Base-by-base conservation (phyloP, 1,139 yeast genomes). In the Trichomonascaceae sp. region DNA sequence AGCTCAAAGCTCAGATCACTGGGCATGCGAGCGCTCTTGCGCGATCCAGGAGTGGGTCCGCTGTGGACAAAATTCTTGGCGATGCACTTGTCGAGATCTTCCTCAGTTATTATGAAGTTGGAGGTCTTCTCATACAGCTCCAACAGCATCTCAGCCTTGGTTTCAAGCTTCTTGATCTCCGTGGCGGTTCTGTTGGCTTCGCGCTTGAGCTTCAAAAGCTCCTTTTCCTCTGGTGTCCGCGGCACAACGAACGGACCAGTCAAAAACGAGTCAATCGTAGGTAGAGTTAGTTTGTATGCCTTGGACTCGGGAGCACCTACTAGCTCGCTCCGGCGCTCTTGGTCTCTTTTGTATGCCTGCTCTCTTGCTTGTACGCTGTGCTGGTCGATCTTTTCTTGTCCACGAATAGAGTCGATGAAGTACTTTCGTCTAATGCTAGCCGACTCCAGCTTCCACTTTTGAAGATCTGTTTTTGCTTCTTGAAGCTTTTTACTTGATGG, bases 371-470 rank as follows among this genome's bases (percentile, higher is more conserved):
- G 37, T 35, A 48, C 37, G 17, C 36, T 56, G 31, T 55, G 54
- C 37, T 63, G 52, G 35, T 76, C 61, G 51, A 70, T 65, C 37
- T 58, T 50, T 35, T 72, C 76, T 52, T 81, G 93, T 13, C 65
- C 62, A 36, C 67, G 54, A 47, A 81, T 74, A 5, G 93, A 71
- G 43, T 76, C 78, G 40, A 65, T 65, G 47, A 79, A 69, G 59
- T 75, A 84, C 38, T 69, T 62, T 50, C 93, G 71, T 56, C 95
- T 77, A 48, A 82, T 64, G 37, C 73, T 74, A 16, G 84, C 75
- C 46, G 72, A 71, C 43, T 70, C 65, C 33, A 63, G 50, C 40
- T 67, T 67, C 64, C 74, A 73, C 49, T 64, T 58, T 52, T 77
- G 78, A 4, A 60, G 63, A 5, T 60, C 56, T 6, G 68, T 65